These are phyloP conservation scores for Coix lacrymajobi DNA, from an alignment of 176 grass and related monocot genomes.

Conservation along the genomic window DNA sequence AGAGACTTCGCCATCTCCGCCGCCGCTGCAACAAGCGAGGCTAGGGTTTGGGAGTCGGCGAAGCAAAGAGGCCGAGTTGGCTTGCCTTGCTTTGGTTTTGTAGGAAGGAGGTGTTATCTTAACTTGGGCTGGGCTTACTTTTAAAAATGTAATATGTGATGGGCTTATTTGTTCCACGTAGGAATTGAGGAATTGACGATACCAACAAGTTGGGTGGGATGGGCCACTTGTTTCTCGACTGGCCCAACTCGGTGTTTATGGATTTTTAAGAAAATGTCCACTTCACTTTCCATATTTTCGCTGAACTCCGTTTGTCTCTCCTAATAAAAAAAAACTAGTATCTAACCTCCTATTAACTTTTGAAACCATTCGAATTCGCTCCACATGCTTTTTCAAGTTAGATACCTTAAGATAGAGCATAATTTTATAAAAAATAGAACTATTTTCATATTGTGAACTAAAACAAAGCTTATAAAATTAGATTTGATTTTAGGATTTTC, in stretches of 20 bases:
- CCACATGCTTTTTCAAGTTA: no score
- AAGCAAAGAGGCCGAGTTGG: not conserved
- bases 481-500: no score
- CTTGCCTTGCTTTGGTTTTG: not conserved
- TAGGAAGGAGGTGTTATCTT: not conserved
- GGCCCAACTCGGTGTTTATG: not conserved
- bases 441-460: no score
- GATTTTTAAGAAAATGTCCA: not conserved
- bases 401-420: no score
- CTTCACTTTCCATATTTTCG: no score
- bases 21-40: not conserved
- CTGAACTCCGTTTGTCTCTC: no score
- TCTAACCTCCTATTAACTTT: no score
- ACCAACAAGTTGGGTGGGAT: not conserved
- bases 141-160: not conserved
- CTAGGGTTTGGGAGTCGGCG: slow-evolving; percentile 62
- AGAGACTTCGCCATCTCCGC: slow-evolving; percentile 89
- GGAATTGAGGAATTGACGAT: not conserved
- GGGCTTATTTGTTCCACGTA: not conserved
- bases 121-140: not conserved
- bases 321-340: no score
- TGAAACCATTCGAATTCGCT: no score
- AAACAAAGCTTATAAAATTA: no score
- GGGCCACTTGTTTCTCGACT: not conserved
- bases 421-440: no score